Base-by-base conservation (phyloP, 192 early-diverging fungal species). In the Backusella australiensis region DNA sequence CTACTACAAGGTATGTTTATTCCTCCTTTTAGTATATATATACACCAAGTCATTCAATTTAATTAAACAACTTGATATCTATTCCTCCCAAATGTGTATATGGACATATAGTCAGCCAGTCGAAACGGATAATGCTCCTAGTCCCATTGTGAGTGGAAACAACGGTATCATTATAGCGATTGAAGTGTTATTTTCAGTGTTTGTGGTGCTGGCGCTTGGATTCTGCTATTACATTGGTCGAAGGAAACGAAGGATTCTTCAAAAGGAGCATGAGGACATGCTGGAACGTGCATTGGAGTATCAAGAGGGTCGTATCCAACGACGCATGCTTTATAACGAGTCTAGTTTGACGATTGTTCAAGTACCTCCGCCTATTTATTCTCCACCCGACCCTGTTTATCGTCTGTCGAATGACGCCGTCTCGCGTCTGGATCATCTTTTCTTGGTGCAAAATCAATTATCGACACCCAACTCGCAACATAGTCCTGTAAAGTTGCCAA, bases 381-480 rank as follows among this genome's bases (percentile, higher is more conserved):
- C 68, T 69, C 68, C 68, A 41, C 68, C 68, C 19, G 68, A 69
- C 11, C 68, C 68, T 8, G 34, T 38, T 23, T 23, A 8, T 21
- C 68, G 34, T 23, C n/a, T 69, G 34, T 39, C 68, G 11, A 69
- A 38, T 69, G 34, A 35, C 17, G 38, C 68, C 21, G 68, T 69
- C 34, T 38, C 17, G n/a, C 68, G 68, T 41, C 68, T 69, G 5
- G 35, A 69, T 9, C 38, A 39, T 23, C 56, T 63, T 29, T 23
- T 69, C 34, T 39, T 69, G 38, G 35, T 69, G 12, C 35, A 69
- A 21, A 69, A 38, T 23, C 68, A 69, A 39, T 41, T 69, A 38
- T 23, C 68, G 4, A 21, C 35, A 36, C 19, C 67, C 29, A n/a
- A 1, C 12, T 23, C 35, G 23, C 21, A 69, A 41, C 19, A 69